Base-by-base conservation (phyloP, 2,329 filamentous ascomycete species). In the Colletotrichum incanum region DNA sequence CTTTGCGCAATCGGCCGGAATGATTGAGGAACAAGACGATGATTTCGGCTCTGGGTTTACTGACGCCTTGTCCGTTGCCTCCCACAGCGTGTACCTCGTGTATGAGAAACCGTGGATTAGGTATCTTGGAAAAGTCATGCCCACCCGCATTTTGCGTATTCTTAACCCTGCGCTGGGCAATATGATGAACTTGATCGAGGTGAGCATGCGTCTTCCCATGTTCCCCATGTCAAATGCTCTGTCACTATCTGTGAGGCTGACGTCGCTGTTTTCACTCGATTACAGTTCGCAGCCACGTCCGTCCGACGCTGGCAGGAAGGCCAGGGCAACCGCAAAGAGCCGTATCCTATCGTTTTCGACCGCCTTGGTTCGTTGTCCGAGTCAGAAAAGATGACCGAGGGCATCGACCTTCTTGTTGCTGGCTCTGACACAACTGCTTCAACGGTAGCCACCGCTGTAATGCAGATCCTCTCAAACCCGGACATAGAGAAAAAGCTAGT, bases 371-470 rank as follows among this genome's bases (percentile, higher is more conserved):
- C 41, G 5, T n/a, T 66, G 8, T n/a, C 64, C 7, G 31, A 58
- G 12, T 16, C 14, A 1, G 64, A 39, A 23, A 20, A 49, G 43
- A n/a, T 31, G 0, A 11, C 5, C 41, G 54, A 66, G 26, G 43
- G 39, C 14, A 11, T 59, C 23, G 54, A 66, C 56, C 41, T 66
- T 31, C n/a, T 66, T 26, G n/a, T 52, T 9, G 64, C 64, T 2
- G 64, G 64, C 1, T 66, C 54, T 39, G 64, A 66, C 11, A 66
- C 64, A 1, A 66, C 34, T 23, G 64, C 54, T 14, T 23, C 43
- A 12, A 50, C 64, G 2, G 12, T 28, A 5, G 47, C 52, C 20
- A 50, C 64, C 0, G 52, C 43, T 3, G 12, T 66, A 1, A 28
- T 66, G 8, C 28, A 66, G 28, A 59, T 66, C n/a, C 54, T 66